These are phyloP conservation scores for Eimeria falciformis DNA, from an alignment of 169 alveolate species.

Conservation along the genomic window DNA sequence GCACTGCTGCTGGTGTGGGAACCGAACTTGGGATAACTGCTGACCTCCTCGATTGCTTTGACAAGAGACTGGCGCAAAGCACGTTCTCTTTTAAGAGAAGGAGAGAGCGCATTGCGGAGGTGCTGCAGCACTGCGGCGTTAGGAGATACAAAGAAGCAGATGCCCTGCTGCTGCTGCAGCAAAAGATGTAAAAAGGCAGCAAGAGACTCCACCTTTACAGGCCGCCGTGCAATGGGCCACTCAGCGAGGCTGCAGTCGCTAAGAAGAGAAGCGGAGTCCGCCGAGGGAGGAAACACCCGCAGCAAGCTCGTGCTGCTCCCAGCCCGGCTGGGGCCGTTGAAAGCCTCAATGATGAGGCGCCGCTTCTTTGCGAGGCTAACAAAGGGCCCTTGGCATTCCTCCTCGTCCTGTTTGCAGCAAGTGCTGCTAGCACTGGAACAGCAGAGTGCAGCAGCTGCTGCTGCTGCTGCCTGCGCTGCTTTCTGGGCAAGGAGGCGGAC, in stretches of 20 bases:
- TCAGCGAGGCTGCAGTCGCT: slow-evolving; percentile 7
- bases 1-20: no score
- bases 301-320: slow-evolving; percentile 36
- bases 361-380: not conserved
- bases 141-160: slow-evolving; percentile 56
- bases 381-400: not conserved
- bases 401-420: slow-evolving; percentile 11
- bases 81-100: slow-evolving; percentile 30
- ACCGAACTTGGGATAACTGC: no score
- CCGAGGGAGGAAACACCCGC: slow-evolving; percentile 33
- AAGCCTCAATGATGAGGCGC: not conserved
- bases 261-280: slow-evolving; percentile 34
- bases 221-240: slow-evolving; percentile 48
- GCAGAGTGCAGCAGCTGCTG: not conserved
- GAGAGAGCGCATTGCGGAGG: slow-evolving; percentile 67
- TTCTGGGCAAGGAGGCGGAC: not conserved
- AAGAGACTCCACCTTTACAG: slow-evolving; percentile 28
- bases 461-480: not conserved
- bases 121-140: slow-evolving; percentile 16
- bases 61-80: not conserved
- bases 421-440: slow-evolving; percentile 11
- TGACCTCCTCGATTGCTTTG: not conserved
- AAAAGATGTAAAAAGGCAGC: slow-evolving; percentile 21
- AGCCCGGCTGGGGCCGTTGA: slow-evolving; percentile 27
- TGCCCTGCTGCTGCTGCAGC: slow-evolving; percentile 54